Percentiles rank a stretch among this genome's conserved stretches.
Evolutionary conservation across 1,139 yeast genomes (phyloP).

Genomic region (Geotrichum citri-aurantii): DNA sequence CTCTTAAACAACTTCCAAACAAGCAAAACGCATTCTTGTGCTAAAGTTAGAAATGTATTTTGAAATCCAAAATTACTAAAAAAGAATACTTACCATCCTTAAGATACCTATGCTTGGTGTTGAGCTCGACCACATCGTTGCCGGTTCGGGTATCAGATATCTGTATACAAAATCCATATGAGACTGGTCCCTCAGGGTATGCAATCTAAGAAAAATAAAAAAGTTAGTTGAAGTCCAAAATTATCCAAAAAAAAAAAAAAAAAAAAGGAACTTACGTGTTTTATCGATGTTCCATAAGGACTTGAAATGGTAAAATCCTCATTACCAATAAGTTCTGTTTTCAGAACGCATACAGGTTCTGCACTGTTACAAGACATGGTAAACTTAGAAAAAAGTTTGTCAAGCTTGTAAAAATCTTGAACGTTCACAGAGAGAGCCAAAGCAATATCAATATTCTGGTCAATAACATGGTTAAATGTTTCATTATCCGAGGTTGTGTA

Average conservation of each 20-base stretch:
- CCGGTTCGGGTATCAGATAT: constrained; percentile 15
- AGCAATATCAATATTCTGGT: constrained; percentile 24
- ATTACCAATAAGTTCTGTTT: constrained; percentile 41
- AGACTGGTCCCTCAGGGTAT: constrained; percentile 64
- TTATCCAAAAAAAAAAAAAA: background rate
- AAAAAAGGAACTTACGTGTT: constrained; percentile 10
- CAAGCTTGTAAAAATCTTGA: constrained; percentile 61
- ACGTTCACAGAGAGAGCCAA: constrained; percentile 66
- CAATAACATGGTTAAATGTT: constrained; percentile 20
- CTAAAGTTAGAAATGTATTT: background rate
- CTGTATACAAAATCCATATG: constrained; percentile 51
- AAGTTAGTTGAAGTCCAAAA: background rate
- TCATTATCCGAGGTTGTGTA: constrained; percentile 23
- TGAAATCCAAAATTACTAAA: background rate
- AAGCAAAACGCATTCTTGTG: constrained; percentile 6
- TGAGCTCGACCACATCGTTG: constrained; percentile 20
- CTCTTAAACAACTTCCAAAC: constrained; percentile 20
- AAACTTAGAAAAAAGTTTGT: constrained; percentile 57
- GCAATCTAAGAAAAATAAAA: constrained; percentile 41
- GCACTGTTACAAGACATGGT: constrained; percentile 56
- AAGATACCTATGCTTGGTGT: constrained; percentile 23
- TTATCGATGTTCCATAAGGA: constrained; percentile 26
- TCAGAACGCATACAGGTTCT: constrained; percentile 51
- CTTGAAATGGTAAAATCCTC: constrained; percentile 42
- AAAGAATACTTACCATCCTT: constrained; percentile 22